Evolutionary conservation across 169 alveolate species (phyloP).

Genomic region (Cyclospora cayetanensis): DNA sequence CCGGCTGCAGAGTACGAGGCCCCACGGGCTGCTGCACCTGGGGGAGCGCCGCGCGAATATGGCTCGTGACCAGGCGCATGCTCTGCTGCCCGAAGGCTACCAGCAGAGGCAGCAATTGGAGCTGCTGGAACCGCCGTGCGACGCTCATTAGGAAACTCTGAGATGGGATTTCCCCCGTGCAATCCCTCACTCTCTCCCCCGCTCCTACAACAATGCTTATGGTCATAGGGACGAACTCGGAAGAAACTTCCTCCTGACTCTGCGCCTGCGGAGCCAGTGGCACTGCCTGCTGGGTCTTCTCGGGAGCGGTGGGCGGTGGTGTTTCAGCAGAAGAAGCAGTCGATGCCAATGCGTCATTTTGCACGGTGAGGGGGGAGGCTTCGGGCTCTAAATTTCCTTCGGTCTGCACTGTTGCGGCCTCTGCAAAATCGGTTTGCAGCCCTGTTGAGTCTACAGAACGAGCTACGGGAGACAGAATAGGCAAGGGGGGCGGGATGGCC

Average conservation of each 20-base stretch:
- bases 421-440: neutral
- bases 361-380: neutral
- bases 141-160: slow-evolving; percentile 62
- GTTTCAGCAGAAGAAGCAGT: neutral
- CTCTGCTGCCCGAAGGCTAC: slow-evolving; percentile 61
- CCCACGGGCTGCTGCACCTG: neutral
- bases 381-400: neutral
- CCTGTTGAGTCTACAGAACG: neutral
- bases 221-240: slow-evolving; percentile 27
- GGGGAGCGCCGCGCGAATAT: neutral
- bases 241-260: neutral
- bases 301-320: neutral
- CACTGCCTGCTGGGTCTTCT: too few relatives aligned
- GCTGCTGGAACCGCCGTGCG: slow-evolving; percentile 60
- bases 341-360: neutral
- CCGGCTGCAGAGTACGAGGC: slow-evolving; percentile 41
- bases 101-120: slow-evolving; percentile 51
- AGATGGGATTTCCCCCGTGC: slow-evolving; percentile 55
- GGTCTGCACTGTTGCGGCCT: neutral
- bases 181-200: slow-evolving; percentile 58
- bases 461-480: neutral
- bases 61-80: slow-evolving; percentile 45
- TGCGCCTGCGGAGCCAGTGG: neutral
- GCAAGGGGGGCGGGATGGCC: slow-evolving; percentile 6
- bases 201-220: slow-evolving; percentile 57